These are phyloP conservation scores for Neophaeococcomyces aloes DNA, from an alignment of 2,329 filamentous ascomycete genomes.

Conservation along the genomic window DNA sequence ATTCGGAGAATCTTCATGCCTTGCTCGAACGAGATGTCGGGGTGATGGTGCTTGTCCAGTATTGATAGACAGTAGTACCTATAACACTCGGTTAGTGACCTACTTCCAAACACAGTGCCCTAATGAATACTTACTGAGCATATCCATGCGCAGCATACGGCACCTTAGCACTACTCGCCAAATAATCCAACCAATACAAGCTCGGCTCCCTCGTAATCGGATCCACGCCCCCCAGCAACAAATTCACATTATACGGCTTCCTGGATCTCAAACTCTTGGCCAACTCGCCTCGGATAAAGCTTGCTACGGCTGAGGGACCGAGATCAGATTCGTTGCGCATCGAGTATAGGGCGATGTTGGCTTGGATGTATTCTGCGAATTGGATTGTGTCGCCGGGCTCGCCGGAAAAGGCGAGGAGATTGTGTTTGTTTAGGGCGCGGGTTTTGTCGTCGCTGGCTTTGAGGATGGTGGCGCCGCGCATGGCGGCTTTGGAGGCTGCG, in stretches of 20 bases:
- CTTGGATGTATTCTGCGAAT: slow-evolving; percentile 98
- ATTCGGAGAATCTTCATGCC: slow-evolving; percentile 86
- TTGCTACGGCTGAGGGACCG: slow-evolving; percentile 74
- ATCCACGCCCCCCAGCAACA: slow-evolving; percentile 88
- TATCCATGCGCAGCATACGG: slow-evolving; percentile 97
- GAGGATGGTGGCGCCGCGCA: slow-evolving; percentile 92
- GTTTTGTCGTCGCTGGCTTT: slow-evolving; percentile 97
- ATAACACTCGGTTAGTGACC: slow-evolving; percentile 7
- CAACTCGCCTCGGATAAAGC: slow-evolving; percentile 89
- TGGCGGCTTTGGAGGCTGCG: slow-evolving; percentile 92
- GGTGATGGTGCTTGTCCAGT: slow-evolving; percentile 96
- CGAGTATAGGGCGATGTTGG: slow-evolving; percentile 93
- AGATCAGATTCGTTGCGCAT: slow-evolving; percentile 96
- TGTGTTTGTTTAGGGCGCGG: slow-evolving; percentile 80
- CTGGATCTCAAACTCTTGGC: slow-evolving; percentile 81
- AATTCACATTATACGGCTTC: slow-evolving; percentile 93
- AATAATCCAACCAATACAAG: slow-evolving; percentile 95
- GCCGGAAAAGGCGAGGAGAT: slow-evolving; percentile 86
- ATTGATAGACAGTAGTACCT: slow-evolving; percentile 97
- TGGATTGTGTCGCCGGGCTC: slow-evolving; percentile 97
- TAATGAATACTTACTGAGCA: slow-evolving; percentile 60
- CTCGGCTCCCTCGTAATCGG: slow-evolving; percentile 82
- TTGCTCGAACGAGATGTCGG: slow-evolving; percentile 78
- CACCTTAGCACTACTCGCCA: slow-evolving; percentile 75
- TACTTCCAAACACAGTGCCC: no score